Evolutionary conservation across 208 protist species (phyloP).

Genomic region (Leishmania mexicana): DNA sequence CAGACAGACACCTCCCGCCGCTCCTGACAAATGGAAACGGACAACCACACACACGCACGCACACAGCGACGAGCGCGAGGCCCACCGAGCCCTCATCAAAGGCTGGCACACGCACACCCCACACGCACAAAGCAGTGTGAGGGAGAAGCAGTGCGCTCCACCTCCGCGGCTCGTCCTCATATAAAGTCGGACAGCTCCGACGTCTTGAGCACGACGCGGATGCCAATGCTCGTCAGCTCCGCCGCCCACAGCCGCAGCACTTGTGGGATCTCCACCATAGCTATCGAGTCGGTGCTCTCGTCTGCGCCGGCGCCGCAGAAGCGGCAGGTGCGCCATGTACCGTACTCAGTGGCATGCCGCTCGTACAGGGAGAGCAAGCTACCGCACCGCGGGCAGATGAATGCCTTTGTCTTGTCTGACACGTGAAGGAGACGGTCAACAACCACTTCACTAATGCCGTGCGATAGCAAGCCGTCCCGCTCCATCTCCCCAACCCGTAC

Average conservation of each 20-base stretch:
- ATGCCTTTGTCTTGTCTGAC: slow-evolving; percentile 90
- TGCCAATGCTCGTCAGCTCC: slow-evolving; percentile 88
- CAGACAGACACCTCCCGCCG: neutral
- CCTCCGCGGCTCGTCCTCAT: slow-evolving; percentile 4
- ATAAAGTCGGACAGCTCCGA: slow-evolving; percentile 37
- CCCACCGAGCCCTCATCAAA: neutral
- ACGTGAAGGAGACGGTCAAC: slow-evolving; percentile 97
- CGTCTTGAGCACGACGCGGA: slow-evolving; percentile 84
- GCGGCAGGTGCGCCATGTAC: slow-evolving; percentile 87
- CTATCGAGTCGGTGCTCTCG: slow-evolving; percentile 83
- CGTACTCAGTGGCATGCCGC: slow-evolving; percentile 81
- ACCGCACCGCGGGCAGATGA: slow-evolving; percentile 81
- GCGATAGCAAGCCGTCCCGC: slow-evolving; percentile 98
- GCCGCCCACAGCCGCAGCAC: slow-evolving; percentile 89
- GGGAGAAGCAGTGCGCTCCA: neutral
- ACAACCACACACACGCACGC: neutral
- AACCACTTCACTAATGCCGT: slow-evolving; percentile 98
- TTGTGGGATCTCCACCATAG: slow-evolving; percentile 91
- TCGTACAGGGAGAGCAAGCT: slow-evolving; percentile 89
- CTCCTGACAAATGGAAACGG: neutral
- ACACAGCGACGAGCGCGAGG: neutral
- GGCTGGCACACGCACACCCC: neutral
- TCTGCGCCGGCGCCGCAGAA: slow-evolving; percentile 83
- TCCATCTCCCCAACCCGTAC: slow-evolving; percentile 99
- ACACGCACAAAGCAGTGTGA: neutral